Evolutionary conservation across 2,329 filamentous ascomycete genomes (phyloP), one percentile per base, ranked within the genome.

Genomic region (Aspergillus awamori): DNA sequence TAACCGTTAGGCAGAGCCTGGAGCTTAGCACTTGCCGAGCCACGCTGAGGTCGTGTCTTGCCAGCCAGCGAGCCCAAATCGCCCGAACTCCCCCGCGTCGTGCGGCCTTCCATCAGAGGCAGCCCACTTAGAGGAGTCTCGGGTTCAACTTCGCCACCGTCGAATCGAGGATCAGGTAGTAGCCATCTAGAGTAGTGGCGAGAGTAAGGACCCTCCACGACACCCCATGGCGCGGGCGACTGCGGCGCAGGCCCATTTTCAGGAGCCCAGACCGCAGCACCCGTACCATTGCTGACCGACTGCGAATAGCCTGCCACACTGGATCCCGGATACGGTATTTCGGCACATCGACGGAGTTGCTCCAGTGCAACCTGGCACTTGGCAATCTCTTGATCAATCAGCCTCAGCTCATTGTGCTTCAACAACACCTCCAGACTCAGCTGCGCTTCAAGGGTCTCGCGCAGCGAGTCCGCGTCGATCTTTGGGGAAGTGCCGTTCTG

Each of bases 111-210:
- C 38, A 80, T 73, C 53, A 83, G 77, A 59, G 74, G 77, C 69
- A 68, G 67, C 61, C 62, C 67, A 10, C 65, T 43, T 22, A 69
- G 49, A 6, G 65, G 56, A 30, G 72, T 68, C 8, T 57, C 62
- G n/a, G 69, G 61, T n/a, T 77, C 74, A 10, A 63, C 53, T 43
- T 79, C 76, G 33, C 76, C 77, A 26, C 89, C 90, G 75, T 97
- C 94, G 76, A 98, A 98, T 53, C 86, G 86, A 60, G 90, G 86
- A 77, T 97, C 93, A 55, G 91, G 91, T 62, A 98, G 88, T 67
- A 99, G 86, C 95, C 95, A 99, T 82, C 91, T 92, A 74, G 92
- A 89, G 78, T 97, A 97, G 80, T 98, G 95, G 68, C 93, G 89
- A 63, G 93, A 89, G 78, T 98, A 98, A 2, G 95, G 93, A 10